Evolutionary conservation across 1,284 basidiomycete genomes (phyloP).

Genomic region (Leccinum laetum): DNA sequence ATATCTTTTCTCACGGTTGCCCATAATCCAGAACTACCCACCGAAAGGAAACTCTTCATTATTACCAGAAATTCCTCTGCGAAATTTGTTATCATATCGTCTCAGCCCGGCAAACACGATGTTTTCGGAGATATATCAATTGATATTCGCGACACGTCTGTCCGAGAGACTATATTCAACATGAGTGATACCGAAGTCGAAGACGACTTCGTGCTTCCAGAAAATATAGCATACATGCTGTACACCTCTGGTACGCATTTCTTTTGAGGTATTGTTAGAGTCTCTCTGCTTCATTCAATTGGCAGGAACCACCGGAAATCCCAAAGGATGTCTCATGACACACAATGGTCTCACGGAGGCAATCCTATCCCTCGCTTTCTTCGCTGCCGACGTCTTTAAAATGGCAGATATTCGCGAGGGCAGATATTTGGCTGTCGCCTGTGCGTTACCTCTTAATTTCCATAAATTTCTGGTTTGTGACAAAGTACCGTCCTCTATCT

Average conservation of each 20-base stretch:
- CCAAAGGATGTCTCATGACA: conserved; percentile 57
- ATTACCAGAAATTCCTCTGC: conserved; percentile 42
- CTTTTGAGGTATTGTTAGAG: neutral
- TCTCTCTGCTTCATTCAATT: neutral
- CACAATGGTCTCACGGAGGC: conserved; percentile 46
- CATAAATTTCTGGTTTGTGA: neutral
- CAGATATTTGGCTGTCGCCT: conserved; percentile 45
- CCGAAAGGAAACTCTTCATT: conserved; percentile 49
- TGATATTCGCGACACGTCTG: conserved; percentile 29
- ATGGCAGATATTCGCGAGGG: conserved; percentile 38
- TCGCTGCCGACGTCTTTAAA: conserved; percentile 15
- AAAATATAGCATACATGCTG: conserved; percentile 47
- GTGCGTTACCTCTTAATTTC: conserved; percentile 28
- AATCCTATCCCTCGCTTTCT: conserved; percentile 41
- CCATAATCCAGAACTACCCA: conserved; percentile 48
- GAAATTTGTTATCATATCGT: conserved; percentile 41
- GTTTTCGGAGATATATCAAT: conserved; percentile 35
- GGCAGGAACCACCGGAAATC: conserved; percentile 52
- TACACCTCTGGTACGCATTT: conserved; percentile 48
- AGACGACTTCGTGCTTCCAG: conserved; percentile 26
- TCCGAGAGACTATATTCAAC: conserved; percentile 28
- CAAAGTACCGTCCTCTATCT: neutral
- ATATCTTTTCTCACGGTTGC: conserved; percentile 2
- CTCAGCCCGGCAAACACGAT: conserved; percentile 24
- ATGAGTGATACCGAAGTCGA: conserved; percentile 35